phyloP scores from a whole-genome alignment of 1,284 basidiomycete species.

The Phenoliferia sp. region DNA sequence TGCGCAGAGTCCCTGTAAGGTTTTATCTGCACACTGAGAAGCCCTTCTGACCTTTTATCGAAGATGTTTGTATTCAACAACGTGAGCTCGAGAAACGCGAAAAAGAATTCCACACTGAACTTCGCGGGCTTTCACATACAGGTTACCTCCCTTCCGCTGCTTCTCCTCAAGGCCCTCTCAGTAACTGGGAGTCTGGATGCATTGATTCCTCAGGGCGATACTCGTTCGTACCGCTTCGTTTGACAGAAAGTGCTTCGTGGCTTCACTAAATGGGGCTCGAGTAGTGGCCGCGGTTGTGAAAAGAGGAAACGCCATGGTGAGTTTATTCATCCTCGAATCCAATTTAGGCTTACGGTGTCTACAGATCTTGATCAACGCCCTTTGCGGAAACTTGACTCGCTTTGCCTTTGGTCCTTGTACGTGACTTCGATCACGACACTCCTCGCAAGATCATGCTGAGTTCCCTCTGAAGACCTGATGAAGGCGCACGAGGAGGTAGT shows the following conservation, averaged over 20 bases:
- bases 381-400: constrained; percentile 38
- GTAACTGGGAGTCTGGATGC: constrained; percentile 39
- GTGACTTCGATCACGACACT: constrained; percentile 17
- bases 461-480: neutral
- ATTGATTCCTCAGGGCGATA: constrained; percentile 33
- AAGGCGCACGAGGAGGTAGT: neutral
- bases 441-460: constrained; percentile 8
- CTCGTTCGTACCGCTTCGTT: too few relatives aligned
- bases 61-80: constrained; percentile 43
- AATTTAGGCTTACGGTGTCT: too few relatives aligned
- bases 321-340: too few relatives aligned
- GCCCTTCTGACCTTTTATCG: too few relatives aligned
- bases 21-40: too few relatives aligned
- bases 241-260: too few relatives aligned
- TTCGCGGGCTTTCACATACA: neutral
- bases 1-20: too few relatives aligned
- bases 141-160: constrained; percentile 37
- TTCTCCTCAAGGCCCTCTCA: constrained; percentile 39
- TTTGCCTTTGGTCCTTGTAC: constrained; percentile 21
- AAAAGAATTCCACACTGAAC: neutral
- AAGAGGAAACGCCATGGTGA: too few relatives aligned
- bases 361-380: constrained; percentile 41
- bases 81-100: constrained; percentile 14
- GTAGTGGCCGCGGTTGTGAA: too few relatives aligned
- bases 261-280: too few relatives aligned